Base-by-base conservation (phyloP, 768 basidiomycete species). In the Pisolithus sp. region DNA sequence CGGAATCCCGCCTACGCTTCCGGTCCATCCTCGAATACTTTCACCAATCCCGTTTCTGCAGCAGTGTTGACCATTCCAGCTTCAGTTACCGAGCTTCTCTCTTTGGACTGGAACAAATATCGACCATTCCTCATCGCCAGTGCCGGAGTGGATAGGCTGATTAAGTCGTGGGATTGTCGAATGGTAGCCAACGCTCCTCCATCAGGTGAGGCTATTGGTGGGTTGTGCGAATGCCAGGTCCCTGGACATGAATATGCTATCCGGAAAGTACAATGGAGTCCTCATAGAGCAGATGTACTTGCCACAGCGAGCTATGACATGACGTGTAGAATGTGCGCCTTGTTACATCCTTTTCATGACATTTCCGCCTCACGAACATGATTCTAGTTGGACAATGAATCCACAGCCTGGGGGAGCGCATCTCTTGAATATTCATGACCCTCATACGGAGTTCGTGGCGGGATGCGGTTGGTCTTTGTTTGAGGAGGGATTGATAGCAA, bases 51-150 rank as follows among this genome's bases (percentile, higher is more conserved):
- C 5, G 65, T 87, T 21, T 78, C 86, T 7, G 80, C 85, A 7
- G 79, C 89, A 3, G 84, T 77, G 12, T 75, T 91, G 54, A 91
- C 89, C 10, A 69, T 91, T 7, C 89, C 89, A 20, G 89, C 86
- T 1, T 85, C 87, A 5, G 76, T 78, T 1, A 82, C 81, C 7
- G 93, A 95, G 66, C 72, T 94, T 10, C 79, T 95, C 21, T 76
- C 85, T 4, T 65, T 93, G 30, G 93, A 94, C 58, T 95, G 91
- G 90, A 95, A 95, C 68, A 95, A 95, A 65, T 95, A 94, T 64
- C 79, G 80, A 2, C 86, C 88, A 7, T 81, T 83, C 60, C 68
- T 83, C 10, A 71, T 94, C 50, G 92, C 89, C 1, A 89, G 82
- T 55, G 84, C 77, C 2, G 86, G 86, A 28, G 87, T 93, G 26